Evolutionary conservation across 2,329 filamentous ascomycete species (phyloP), one percentile per base, ranked within the genome.

Genomic region (Helotiales sp.): DNA sequence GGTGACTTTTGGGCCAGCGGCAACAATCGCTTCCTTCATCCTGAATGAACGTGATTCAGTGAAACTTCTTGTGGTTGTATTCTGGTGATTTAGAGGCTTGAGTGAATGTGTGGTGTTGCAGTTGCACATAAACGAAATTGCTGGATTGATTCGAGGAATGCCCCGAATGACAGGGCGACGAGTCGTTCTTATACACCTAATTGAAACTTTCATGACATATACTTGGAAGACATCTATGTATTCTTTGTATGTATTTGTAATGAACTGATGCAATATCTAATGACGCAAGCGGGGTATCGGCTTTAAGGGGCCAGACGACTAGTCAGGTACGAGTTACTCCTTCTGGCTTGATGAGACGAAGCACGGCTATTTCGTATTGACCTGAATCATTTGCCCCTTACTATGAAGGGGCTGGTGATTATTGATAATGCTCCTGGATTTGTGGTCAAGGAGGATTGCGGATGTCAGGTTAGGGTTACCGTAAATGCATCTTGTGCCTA

Each of bases 21-120:
- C 54, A 36, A 72, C 66, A 47, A 70, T 61, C 30, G 68, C 65
- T 63, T 69, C 67, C 59, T 70, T 71, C 70, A 72, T 72, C 2
- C 48, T 34, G 24, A 48, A 49, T 25, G n/a, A 10, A 22, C 3
- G 24, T 15, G 52, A 46, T 31, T 25, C 33, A 5, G 34, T n/a
- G 46, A 56, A 17, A 27, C 15, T 53, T 33, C 48, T 22, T 8
- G 25, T 24, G 10, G 13, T n/a, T 46, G 7, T 24, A 17, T 15
- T 30, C 27, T 19, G 15, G 24, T 15, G 40, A 44, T 15, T 25
- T 19, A 24, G 3, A 44, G 40, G 22, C 10, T 44, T 24, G 10
- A 44, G 10, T 5, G 8, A 44, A 5, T 24, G 12, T 15, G 36
- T 15, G 19, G 17, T 9, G 3, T 40, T 2, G 27, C 10, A 9